These are phyloP conservation scores for Heterobasidion parviporum DNA, from an alignment of 1,284 basidiomycete species.

Conservation along the genomic window DNA sequence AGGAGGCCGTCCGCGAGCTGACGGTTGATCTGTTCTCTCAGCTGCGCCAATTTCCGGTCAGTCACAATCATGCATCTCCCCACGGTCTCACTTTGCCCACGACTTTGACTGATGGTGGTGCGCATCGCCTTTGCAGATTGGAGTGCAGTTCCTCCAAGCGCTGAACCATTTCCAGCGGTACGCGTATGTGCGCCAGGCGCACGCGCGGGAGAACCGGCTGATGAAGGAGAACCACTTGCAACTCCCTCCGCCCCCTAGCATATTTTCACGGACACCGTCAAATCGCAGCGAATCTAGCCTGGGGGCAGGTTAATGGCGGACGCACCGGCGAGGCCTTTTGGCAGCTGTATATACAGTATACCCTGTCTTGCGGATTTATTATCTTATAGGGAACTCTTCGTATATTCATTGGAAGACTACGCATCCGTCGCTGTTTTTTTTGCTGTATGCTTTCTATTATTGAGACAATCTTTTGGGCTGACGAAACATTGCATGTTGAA, in stretches of 20 bases:
- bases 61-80: constrained; percentile 17
- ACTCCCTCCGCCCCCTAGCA: not conserved
- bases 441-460: too few relatives aligned
- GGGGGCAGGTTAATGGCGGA: not conserved
- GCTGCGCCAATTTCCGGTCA: constrained; percentile 67
- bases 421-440: too few relatives aligned
- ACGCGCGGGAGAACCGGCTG: constrained; percentile 42
- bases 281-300: not conserved
- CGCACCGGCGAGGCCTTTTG: too few relatives aligned
- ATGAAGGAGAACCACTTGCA: not conserved
- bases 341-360: too few relatives aligned
- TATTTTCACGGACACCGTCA: constrained; percentile 1
- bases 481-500: too few relatives aligned
- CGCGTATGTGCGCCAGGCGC: constrained; percentile 71
- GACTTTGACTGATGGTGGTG: constrained; percentile 5
- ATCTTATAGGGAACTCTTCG: too few relatives aligned
- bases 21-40: constrained; percentile 81
- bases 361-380: too few relatives aligned
- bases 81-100: constrained; percentile 1
- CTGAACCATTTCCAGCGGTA: constrained; percentile 92
- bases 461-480: too few relatives aligned
- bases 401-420: too few relatives aligned
- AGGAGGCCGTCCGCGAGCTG: constrained; percentile 63
- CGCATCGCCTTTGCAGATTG: constrained; percentile 47
- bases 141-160: constrained; percentile 72